These are phyloP conservation scores for Nothopassalora personata DNA, from an alignment of 2,329 filamentous ascomycete species.

Conservation along the genomic window DNA sequence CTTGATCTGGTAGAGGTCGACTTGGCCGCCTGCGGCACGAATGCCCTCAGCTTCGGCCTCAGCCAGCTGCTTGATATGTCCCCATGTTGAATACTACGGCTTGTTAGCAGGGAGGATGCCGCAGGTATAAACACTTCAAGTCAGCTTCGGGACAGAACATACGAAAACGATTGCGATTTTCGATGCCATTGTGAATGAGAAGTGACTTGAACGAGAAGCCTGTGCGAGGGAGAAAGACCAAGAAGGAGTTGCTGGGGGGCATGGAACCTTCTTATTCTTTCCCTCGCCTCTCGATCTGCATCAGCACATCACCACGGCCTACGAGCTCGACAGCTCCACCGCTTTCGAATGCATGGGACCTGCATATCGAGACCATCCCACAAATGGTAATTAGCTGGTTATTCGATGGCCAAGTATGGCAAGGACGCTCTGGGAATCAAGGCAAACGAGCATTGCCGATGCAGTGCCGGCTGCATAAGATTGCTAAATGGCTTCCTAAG, in stretches of 20 bases:
- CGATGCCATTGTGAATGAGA: slow-evolving; percentile 61
- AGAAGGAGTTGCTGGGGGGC: not conserved
- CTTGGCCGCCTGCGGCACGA: slow-evolving; percentile 75
- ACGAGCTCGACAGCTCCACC: not conserved
- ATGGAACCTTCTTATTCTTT: not conserved
- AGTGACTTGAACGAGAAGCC: not conserved
- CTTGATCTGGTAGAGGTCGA: slow-evolving; percentile 76
- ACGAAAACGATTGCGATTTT: slow-evolving; percentile 89
- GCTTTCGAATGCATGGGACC: not conserved
- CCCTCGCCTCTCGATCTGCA: not conserved
- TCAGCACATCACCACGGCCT: not conserved
- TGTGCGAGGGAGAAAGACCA: not conserved
- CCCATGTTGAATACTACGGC: slow-evolving; percentile 19
- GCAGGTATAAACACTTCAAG: not conserved
- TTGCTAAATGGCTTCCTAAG: not conserved
- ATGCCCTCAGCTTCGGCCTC: slow-evolving; percentile 89
- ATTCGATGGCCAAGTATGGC: not conserved
- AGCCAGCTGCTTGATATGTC: slow-evolving; percentile 78
- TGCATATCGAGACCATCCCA: not conserved
- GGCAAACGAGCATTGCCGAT: not conserved
- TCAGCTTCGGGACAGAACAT: slow-evolving; percentile 37
- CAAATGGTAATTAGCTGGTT: not conserved
- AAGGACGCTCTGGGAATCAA: not conserved
- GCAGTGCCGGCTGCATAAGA: not conserved
- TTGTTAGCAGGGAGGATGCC: not conserved